Evolutionary conservation across 2,329 filamentous ascomycete genomes (phyloP), one percentile per base, ranked within the genome.

Genomic region (Ascochyta fabae): DNA sequence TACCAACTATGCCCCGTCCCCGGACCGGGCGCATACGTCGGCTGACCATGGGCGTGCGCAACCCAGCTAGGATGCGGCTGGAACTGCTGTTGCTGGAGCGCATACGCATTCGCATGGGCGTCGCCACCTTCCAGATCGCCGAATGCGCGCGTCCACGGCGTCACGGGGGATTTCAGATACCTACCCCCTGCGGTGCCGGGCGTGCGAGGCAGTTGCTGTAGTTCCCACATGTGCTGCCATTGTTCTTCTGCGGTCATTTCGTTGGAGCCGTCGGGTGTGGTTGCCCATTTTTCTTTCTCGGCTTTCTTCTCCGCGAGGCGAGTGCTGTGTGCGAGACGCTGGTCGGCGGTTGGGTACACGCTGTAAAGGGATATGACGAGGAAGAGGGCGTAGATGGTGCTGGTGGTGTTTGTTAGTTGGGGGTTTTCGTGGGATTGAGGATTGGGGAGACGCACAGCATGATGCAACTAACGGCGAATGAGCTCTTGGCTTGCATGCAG

Each of bases 401-500:
- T 89, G 43, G 51, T 15, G 16, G 16, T 23, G 24, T 65, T 54
- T 36, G 38, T 16, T 27, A n/a, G 29, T 23, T 33, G 34, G 19
- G 12, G 12, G 7, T 4, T n/a, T 16, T n/a, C 13, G 15, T 19
- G 23, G 38, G 15, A 34, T 13, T 13, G 15, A 22, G 22, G 24
- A 50, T 16, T 10, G 29, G 34, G 33, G 10, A 43, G 15, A 83
- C 86, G 78, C 81, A 90, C 88, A 90, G 78, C 84, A 91, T 86
- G 61, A 87, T 79, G 13, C 87, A 75, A 0, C 86, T 86, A 19
- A 85, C 80, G 13, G 83, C 88, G 65, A 91, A 88, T 13, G 82
- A 80, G 48, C 81, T 84, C 72, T 91, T 88, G 6, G 90, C 89
- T 71, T 90, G 82, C 67, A 81, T 75, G 73, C 90, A 94, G 65